Evolutionary conservation across 2,329 filamentous ascomycete genomes (phyloP), one percentile per base, ranked within the genome.

Genomic region (Aspergillus candidus): DNA sequence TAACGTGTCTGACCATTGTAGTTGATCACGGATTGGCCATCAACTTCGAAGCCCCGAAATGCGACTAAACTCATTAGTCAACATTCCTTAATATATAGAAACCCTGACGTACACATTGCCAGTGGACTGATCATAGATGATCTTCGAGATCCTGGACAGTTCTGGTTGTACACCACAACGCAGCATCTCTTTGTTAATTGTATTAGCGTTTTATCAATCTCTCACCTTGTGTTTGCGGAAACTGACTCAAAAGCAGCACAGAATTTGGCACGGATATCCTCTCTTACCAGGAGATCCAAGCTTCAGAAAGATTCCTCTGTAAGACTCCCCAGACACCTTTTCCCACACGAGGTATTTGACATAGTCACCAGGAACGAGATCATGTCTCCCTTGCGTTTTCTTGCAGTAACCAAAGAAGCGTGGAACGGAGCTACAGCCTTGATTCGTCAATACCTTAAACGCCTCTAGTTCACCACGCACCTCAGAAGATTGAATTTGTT

Each of bases 291-390:
- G 37, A 4, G 11, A 48, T 50, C 50, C 18, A 52, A 48, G 39
- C 43, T 31, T 48, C 48, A 54, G 44, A 53, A 51, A 27, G 46
- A 47, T 41, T 51, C 17, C 17, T 18, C 17, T 18, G 17, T 18
- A 18, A 18, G 17, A 18, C 17, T 18, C 17, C 17, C 17, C 17
- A 18, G 17, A 5, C 17, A 18, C 17, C 48, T 50, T 48, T 44
- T 54, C 47, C 49, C 46, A 52, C 15, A 54, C 44, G 27, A 54
- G 29, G 40, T 50, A 54, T 46, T 18, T 45, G 13, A 54, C 27
- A 30, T 52, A 50, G 41, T 44, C 51, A 17, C 43, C 41, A 42
- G 49, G 49, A 51, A 54, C 15, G 29, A 50, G 47, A 17, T 46
- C 45, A 34, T 47, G 8, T 4, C 47, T 42, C 32, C 40, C 47